Base-by-base conservation (phyloP, 345 rosid species). In the Trapa bicornis region DNA sequence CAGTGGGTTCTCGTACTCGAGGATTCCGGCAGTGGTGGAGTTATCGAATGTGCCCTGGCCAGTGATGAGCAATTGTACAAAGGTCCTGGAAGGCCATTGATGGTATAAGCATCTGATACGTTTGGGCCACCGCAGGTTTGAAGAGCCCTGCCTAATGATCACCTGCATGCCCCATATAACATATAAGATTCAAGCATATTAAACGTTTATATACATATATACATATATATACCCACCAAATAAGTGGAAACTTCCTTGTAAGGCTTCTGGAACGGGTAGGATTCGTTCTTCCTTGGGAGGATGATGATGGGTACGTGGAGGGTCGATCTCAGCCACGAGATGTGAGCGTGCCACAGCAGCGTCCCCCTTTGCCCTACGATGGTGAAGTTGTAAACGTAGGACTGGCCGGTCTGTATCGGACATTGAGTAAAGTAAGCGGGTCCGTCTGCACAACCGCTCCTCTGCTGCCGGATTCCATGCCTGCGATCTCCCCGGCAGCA, bases 311-410 rank as follows among this genome's bases (percentile, higher is more conserved):
- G 80, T 47, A 85, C 92, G 60, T 85, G 66, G 65, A 87, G 32
- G 7, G 84, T 68, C 3, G 83, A 73, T 71, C 92, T 76, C 16
- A 87, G 71, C 89, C 89, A 84, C 22, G 86, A 78, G 37, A 74
- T 64, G 69, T 92, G 97, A 66, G 91, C 93, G 73, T 89, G 96
- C 82, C 86, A 92, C 2, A 71, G 75, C 6, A 85, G 75, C 41
- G 92, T 85, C 63, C 89, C 89, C 73, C 86, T 77, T 66, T 85
- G 88, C 29, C 86, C 92, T 14, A 77, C 74, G 37, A 81, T 70
- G 39, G 89, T 87, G 83, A 87, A 87, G 71, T 80, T 87, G 74
- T 83, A 81, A 0, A 70, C 70, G 70, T 68, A 87, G 2, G 74
- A 73, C 65, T 81, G 84, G 67, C 77, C 75, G 42, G 82, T 75